phyloP scores from a whole-genome alignment of 257 asterid genomes.

The Echites panduratus region DNA sequence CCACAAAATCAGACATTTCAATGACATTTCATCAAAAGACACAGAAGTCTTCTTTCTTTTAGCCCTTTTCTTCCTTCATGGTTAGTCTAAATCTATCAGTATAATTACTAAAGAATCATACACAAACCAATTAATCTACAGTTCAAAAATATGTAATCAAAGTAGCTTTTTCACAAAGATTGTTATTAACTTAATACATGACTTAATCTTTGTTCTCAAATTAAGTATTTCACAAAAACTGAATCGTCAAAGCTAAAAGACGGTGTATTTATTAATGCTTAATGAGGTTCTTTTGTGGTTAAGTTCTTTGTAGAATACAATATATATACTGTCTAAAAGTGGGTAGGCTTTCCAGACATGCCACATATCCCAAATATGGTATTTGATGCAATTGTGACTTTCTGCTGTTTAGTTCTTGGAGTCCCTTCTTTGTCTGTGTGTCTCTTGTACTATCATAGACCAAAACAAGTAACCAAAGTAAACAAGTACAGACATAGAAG shows the following conservation, averaged over 20 bases:
- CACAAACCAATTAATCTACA: background rate
- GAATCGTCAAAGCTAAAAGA: background rate
- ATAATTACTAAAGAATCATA: background rate
- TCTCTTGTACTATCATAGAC: background rate
- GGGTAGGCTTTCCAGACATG: constrained; percentile 5
- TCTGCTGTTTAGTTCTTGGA: background rate
- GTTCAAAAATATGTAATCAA: background rate
- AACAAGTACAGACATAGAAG: background rate
- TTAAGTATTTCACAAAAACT: background rate
- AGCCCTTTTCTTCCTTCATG: background rate
- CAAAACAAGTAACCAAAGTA: constrained; percentile 5
- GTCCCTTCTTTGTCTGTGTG: constrained; percentile 9
- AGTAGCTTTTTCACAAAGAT: background rate
- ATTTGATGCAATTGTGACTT: constrained; percentile 10
- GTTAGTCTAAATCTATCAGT: background rate
- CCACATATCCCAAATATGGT: background rate
- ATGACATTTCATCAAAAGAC: no score
- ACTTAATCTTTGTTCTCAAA: background rate
- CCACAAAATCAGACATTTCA: constrained; percentile 15
- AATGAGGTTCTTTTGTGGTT: background rate
- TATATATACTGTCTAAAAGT: background rate
- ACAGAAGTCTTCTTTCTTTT: background rate
- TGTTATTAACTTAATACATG: no score
- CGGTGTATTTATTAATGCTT: background rate
- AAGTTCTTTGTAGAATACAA: background rate